Conservation (phyloP, 192 early-diverging fungal genomes). For the Chytriomyces confervae region DNA sequence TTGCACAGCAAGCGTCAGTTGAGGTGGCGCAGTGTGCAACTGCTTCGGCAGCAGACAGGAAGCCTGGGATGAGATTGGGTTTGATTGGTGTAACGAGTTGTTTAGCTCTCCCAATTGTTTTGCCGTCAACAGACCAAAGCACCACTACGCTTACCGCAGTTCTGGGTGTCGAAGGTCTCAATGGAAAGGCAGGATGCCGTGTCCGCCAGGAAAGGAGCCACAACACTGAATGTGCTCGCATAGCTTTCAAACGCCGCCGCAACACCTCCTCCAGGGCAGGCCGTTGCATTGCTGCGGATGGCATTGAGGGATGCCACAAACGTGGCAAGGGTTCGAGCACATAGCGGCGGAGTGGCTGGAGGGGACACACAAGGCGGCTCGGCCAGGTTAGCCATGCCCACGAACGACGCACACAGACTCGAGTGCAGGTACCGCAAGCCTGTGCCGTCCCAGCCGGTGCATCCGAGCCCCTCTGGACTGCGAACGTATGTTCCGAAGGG, state of each 20-base stretch:
- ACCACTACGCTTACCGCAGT: slow-evolving; percentile 3
- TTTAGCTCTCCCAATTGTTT: neutral
- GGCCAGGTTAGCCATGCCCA: neutral
- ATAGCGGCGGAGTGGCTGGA: neutral
- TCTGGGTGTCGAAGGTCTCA: neutral
- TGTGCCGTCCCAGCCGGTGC: slow-evolving; percentile 8
- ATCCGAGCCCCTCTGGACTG: neutral
- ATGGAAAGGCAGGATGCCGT: neutral
- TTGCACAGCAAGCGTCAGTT: neutral
- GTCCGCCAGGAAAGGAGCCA: neutral
- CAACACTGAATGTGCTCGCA: neutral
- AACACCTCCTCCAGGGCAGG: neutral
- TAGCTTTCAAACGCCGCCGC: neutral
- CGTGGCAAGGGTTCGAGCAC: slow-evolving; percentile 1
- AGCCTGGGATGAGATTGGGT: neutral
- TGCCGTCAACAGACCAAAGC: too few species aligned
- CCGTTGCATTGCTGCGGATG: neutral
- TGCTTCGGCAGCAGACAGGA: neutral
- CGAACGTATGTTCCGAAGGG: neutral
- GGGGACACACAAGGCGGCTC: neutral
- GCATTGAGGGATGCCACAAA: slow-evolving; percentile 8
- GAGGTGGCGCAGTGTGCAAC: neutral
- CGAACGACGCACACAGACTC: neutral
- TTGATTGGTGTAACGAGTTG: neutral
- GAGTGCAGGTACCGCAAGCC: slow-evolving; percentile 10